Conservation (phyloP, 176 grass and related monocot species). For the Sorghum bicolor region DNA sequence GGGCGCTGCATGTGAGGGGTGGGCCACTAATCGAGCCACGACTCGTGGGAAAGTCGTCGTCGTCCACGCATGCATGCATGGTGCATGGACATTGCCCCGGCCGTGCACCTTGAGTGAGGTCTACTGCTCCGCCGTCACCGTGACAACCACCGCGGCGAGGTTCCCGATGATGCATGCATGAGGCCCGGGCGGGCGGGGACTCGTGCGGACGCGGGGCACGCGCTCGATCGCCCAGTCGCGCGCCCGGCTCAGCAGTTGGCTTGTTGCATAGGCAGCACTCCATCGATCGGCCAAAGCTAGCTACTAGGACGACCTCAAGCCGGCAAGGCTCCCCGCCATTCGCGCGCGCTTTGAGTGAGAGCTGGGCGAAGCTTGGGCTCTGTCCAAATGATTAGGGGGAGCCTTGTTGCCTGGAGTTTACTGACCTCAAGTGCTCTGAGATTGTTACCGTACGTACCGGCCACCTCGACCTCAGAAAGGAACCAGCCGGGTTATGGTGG, state of each 20-base stretch:
- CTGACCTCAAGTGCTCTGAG: not conserved
- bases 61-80: not conserved
- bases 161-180: constrained; percentile 3
- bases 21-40: constrained; percentile 6
- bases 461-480: constrained; percentile 26
- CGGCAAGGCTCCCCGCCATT: not conserved
- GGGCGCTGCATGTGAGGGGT: constrained; percentile 39
- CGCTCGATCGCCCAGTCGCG: not conserved
- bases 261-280: constrained; percentile 20
- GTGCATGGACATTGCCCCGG: not conserved
- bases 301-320: not conserved
- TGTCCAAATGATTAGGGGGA: constrained; percentile 55
- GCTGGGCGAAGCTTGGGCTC: not conserved
- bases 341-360: constrained; percentile 43
- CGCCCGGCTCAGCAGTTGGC: not conserved
- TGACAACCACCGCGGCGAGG: constrained; percentile 23
- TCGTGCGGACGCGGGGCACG: constrained; percentile 35
- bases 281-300: constrained; percentile 29
- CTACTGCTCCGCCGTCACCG: constrained; percentile 46
- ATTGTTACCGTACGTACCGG: not conserved
- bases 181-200: not conserved
- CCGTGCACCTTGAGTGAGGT: constrained; percentile 48
- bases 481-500: not conserved
- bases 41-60: constrained; percentile 8
- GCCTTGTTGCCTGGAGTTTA: constrained; percentile 44